Evolutionary conservation across 2,329 filamentous ascomycete genomes (phyloP).

Genomic region (Decorospora gaudefroyi): DNA sequence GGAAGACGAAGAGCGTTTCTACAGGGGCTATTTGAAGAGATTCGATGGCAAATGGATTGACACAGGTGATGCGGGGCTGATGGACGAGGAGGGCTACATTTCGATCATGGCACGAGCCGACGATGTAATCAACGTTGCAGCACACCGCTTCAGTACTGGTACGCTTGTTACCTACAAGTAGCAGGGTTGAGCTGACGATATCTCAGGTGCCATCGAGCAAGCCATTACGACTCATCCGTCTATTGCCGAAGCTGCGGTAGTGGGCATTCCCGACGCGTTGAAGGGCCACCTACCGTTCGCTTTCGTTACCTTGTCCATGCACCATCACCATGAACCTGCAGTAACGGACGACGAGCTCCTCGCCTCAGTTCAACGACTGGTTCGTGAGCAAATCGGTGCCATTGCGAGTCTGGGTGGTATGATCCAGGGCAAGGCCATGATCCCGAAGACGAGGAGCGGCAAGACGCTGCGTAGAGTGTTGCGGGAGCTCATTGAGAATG

Average conservation of each 20-base stretch:
- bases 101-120: conserved; percentile 70
- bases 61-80: conserved; percentile 86
- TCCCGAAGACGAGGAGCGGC: conserved; percentile 88
- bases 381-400: conserved; percentile 80
- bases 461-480: conserved; percentile 86
- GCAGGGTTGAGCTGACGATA: conserved; percentile 8
- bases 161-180: conserved; percentile 31
- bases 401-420: conserved; percentile 87
- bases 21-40: conserved; percentile 79
- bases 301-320: conserved; percentile 69
- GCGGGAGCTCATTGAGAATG: conserved; percentile 83
- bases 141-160: conserved; percentile 88
- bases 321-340: conserved; percentile 58
- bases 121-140: conserved; percentile 95
- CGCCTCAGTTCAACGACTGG: conserved; percentile 69
- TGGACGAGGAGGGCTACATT: conserved; percentile 72
- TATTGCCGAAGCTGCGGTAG: conserved; percentile 82
- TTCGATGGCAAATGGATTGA: conserved; percentile 85
- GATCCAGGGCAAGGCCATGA: conserved; percentile 82
- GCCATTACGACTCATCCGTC: conserved; percentile 79
- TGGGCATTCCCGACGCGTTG: conserved; percentile 80
- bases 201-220: conserved; percentile 80
- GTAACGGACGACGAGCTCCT: conserved; percentile 56
- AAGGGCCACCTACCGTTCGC: conserved; percentile 94
- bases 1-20: conserved; percentile 84